These are phyloP conservation scores for Barnettozyma wickerhamii DNA, from an alignment of 805 yeast genomes.

Conservation along the genomic window DNA sequence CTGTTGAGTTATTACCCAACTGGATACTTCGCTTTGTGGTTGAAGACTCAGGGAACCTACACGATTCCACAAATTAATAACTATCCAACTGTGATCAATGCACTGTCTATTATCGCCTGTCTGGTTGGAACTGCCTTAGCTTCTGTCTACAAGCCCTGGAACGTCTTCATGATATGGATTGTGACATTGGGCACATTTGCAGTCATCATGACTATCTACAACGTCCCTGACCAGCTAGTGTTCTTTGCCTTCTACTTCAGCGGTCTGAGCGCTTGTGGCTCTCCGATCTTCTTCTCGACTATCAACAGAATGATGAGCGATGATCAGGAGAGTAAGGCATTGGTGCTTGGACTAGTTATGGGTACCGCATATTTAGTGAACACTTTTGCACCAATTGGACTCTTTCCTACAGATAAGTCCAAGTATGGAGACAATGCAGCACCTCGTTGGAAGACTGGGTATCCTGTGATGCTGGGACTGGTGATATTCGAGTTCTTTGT, in stretches of 20 bases:
- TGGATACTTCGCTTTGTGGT: slow-evolving; percentile 5
- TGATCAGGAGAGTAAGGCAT: slow-evolving; percentile 47
- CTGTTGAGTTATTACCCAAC: slow-evolving; percentile 4
- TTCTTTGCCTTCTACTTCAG: slow-evolving; percentile 57
- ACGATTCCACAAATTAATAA: slow-evolving; percentile 4
- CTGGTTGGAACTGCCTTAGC: slow-evolving; percentile 4
- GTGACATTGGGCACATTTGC: slow-evolving; percentile 36
- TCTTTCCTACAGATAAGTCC: slow-evolving; percentile 6
- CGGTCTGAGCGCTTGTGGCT: slow-evolving; percentile 55
- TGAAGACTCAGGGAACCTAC: slow-evolving; percentile 5
- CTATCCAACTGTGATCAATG: slow-evolving; percentile 6
- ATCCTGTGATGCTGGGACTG: background rate
- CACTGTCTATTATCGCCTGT: slow-evolving; percentile 1
- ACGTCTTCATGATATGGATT: background rate
- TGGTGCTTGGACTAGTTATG: slow-evolving; percentile 46
- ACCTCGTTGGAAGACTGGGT: slow-evolving; percentile 10
- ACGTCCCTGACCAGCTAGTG: slow-evolving; percentile 46
- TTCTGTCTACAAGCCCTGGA: slow-evolving; percentile 6
- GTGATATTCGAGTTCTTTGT: background rate
- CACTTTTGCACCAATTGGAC: slow-evolving; percentile 1
- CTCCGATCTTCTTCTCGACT: slow-evolving; percentile 54
- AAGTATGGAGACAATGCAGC: slow-evolving; percentile 3
- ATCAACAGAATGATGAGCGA: slow-evolving; percentile 50
- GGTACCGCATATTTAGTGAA: slow-evolving; percentile 36
- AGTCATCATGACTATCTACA: slow-evolving; percentile 50